phyloP scores from a whole-genome alignment of 805 yeast species.

The Henningerozyma blattae region DNA sequence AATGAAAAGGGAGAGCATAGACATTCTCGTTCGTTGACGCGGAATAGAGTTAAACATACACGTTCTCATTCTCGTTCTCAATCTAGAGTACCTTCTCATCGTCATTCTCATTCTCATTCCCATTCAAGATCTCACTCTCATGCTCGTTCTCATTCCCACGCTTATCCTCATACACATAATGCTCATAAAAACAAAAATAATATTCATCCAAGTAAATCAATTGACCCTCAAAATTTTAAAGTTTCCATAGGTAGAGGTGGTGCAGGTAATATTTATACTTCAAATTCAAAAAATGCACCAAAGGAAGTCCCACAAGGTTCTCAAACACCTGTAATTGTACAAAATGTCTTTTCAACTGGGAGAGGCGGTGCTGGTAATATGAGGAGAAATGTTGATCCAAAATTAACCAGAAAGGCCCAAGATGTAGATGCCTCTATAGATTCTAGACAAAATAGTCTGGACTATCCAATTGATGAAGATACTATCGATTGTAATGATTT shows the following conservation, averaged over 20 bases:
- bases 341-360: slow-evolving; percentile 53
- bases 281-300: slow-evolving; percentile 40
- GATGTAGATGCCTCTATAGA: slow-evolving; percentile 33
- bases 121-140: too few relatives aligned
- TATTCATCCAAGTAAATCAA: too few relatives aligned
- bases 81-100: too few relatives aligned
- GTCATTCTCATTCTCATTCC: too few relatives aligned
- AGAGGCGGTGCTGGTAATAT: slow-evolving; percentile 75
- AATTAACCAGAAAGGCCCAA: slow-evolving; percentile 48
- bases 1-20: too few relatives aligned
- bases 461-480: neutral
- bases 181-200: too few relatives aligned
- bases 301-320: slow-evolving; percentile 46
- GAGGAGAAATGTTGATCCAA: slow-evolving; percentile 49
- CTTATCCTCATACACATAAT: too few relatives aligned
- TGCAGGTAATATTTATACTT: slow-evolving; percentile 49
- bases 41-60: too few relatives aligned
- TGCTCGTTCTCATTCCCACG: too few relatives aligned
- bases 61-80: too few relatives aligned
- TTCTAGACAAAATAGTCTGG: neutral
- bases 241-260: slow-evolving; percentile 70
- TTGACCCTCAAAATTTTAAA: too few relatives aligned
- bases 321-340: slow-evolving; percentile 45
- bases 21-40: too few relatives aligned
- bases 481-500: slow-evolving; percentile 6